phyloP scores from a whole-genome alignment of 1,284 basidiomycete species.

The Heimioporus retisporus region DNA sequence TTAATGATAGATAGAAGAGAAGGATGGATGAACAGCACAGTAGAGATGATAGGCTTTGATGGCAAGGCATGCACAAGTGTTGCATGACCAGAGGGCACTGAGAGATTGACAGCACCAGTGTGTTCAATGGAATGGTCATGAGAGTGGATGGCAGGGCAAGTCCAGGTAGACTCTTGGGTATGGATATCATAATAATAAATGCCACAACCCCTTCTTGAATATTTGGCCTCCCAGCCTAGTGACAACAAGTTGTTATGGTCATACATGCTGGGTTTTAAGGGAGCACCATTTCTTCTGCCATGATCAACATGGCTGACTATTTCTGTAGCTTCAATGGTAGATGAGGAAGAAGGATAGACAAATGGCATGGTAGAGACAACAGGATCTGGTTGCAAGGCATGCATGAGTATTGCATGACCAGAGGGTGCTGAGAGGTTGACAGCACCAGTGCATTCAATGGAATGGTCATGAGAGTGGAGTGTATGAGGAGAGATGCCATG shows the following conservation, averaged over 20 bases:
- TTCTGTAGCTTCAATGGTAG: conserved; percentile 66
- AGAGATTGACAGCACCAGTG: conserved; percentile 36
- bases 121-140: conserved; percentile 39
- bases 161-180: conserved; percentile 71
- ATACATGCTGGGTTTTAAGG: conserved; percentile 43
- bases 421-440: conserved; percentile 42
- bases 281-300: conserved; percentile 43
- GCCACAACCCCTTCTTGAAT: conserved; percentile 57
- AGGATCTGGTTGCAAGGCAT: conserved; percentile 81
- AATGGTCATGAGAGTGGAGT: conserved; percentile 32
- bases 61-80: conserved; percentile 73
- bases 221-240: conserved; percentile 69
- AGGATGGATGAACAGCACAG: conserved; percentile 63
- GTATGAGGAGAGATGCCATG: conserved; percentile 17
- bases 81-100: conserved; percentile 40
- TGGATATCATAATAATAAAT: conserved; percentile 71
- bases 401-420: conserved; percentile 54
- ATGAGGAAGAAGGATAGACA: conserved; percentile 64
- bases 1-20: conserved; percentile 66
- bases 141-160: conserved; percentile 48
- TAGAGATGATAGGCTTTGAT: conserved; percentile 71
- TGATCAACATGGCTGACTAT: conserved; percentile 58
- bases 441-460: conserved; percentile 25
- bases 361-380: conserved; percentile 62
- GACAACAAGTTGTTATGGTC: conserved; percentile 57